Evolutionary conservation across 139 green algal genomes (phyloP).

Genomic region (Mesostigma viride): DNA sequence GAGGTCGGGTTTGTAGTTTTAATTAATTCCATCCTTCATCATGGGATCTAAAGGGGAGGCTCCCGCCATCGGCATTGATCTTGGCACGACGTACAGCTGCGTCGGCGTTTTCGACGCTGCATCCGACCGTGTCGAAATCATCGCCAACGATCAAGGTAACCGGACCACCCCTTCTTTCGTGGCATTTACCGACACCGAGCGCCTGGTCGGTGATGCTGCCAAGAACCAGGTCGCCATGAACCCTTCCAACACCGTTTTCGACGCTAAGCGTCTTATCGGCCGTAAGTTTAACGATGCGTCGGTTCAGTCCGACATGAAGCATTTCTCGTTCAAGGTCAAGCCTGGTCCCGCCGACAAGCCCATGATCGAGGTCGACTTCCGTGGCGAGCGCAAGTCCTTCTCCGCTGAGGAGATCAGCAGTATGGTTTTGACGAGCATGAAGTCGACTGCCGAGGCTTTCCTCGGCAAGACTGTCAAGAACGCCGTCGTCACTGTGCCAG

Average conservation of each 20-base stretch:
- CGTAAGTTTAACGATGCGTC: conserved; percentile 66
- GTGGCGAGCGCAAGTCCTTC: conserved; percentile 85
- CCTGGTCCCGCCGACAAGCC: conserved; percentile 64
- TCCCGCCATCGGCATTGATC: conserved; percentile 34
- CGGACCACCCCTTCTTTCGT: conserved; percentile 88
- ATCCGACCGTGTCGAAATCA: conserved; percentile 46
- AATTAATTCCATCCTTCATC: too few species aligned
- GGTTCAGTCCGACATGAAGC: conserved; percentile 81
- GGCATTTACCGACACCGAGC: conserved; percentile 90
- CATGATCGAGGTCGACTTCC: conserved; percentile 83
- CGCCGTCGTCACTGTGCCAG: conserved; percentile 91
- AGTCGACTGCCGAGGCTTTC: conserved; percentile 75
- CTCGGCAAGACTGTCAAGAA: conserved; percentile 65
- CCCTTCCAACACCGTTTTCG: conserved; percentile 87
- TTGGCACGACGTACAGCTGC: conserved; percentile 42
- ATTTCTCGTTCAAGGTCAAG: conserved; percentile 69
- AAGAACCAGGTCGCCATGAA: conserved; percentile 93
- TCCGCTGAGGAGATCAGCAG: conserved; percentile 87
- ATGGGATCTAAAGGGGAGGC: conserved; percentile 18
- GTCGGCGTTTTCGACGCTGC: conserved; percentile 46
- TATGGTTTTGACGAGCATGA: conserved; percentile 97
- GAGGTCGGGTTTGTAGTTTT: too few species aligned
- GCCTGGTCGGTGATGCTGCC: conserved; percentile 65
- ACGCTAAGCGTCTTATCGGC: conserved; percentile 95
- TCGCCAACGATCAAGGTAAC: conserved; percentile 52